Evolutionary conservation across 2,329 filamentous ascomycete genomes (phyloP).

Genomic region (Phialophora verrucosa): DNA sequence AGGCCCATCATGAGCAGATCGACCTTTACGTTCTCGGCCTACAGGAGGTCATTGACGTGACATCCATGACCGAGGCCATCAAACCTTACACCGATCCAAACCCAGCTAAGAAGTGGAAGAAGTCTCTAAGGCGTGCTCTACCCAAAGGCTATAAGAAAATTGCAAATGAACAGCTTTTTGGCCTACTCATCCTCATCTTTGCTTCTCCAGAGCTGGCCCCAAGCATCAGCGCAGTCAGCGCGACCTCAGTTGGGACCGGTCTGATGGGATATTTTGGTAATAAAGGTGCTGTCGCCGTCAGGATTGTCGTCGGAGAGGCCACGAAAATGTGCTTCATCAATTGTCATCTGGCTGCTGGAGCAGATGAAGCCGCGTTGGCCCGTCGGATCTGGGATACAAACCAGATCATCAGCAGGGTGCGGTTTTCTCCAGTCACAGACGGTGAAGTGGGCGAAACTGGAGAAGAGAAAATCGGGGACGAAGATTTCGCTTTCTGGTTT

Average conservation of each 20-base stretch:
- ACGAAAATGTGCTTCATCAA: slow-evolving; percentile 90
- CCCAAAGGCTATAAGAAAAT: slow-evolving; percentile 78
- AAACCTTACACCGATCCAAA: slow-evolving; percentile 75
- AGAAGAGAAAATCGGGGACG: slow-evolving; percentile 77
- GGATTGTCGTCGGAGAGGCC: slow-evolving; percentile 85
- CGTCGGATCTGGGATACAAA: slow-evolving; percentile 87
- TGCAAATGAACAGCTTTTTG: slow-evolving; percentile 82
- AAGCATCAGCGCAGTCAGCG: slow-evolving; percentile 80
- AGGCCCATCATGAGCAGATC: slow-evolving; percentile 68
- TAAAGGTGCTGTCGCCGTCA: slow-evolving; percentile 84
- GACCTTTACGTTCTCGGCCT: slow-evolving; percentile 88
- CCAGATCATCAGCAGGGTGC: slow-evolving; percentile 76
- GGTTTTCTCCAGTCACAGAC: slow-evolving; percentile 75
- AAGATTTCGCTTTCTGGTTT: slow-evolving; percentile 95
- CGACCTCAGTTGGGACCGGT: slow-evolving; percentile 83
- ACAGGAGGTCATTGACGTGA: slow-evolving; percentile 90
- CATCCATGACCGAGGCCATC: slow-evolving; percentile 77
- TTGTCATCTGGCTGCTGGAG: slow-evolving; percentile 86
- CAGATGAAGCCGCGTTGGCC: slow-evolving; percentile 76
- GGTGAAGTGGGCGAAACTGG: slow-evolving; percentile 66
- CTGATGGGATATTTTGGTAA: slow-evolving; percentile 94
- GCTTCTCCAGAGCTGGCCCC: slow-evolving; percentile 76
- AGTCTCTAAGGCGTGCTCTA: slow-evolving; percentile 72
- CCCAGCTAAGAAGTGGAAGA: slow-evolving; percentile 78
- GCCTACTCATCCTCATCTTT: slow-evolving; percentile 82